A percentile compares a stretch with the other conserved stretches of the same genome.
Conservation (phyloP, 768 basidiomycete species). For the Pulveroboletus ravenelii region DNA sequence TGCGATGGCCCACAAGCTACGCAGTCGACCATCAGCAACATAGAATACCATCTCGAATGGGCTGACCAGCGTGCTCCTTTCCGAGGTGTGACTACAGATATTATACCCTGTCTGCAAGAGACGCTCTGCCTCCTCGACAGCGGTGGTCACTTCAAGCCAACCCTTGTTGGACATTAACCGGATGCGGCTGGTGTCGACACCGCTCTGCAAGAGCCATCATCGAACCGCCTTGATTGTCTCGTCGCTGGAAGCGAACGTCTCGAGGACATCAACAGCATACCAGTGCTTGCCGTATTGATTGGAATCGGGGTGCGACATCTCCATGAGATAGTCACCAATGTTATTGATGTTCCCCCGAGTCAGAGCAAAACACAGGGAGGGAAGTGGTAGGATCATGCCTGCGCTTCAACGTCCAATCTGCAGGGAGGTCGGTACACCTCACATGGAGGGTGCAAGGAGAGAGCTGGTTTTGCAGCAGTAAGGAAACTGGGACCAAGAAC, state of each 20-base stretch:
- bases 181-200: constrained; percentile 21
- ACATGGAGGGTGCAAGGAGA: constrained; percentile 35
- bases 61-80: constrained; percentile 28
- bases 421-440: constrained; percentile 33
- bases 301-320: constrained; percentile 34
- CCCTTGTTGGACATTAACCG: constrained; percentile 17
- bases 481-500: constrained; percentile 16
- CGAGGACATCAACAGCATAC: constrained; percentile 22
- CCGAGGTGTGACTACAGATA: constrained; percentile 29
- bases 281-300: constrained; percentile 32
- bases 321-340: constrained; percentile 27
- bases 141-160: constrained; percentile 27
- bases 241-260: constrained; percentile 27
- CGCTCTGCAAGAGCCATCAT: constrained; percentile 27
- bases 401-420: constrained; percentile 40
- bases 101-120: constrained; percentile 33
- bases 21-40: not conserved
- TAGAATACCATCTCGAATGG: not conserved
- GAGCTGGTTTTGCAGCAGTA: constrained; percentile 12
- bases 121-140: constrained; percentile 31
- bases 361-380: constrained; percentile 30
- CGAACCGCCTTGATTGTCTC: constrained; percentile 25
- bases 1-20: constrained; percentile 27
- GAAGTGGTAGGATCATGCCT: constrained; percentile 28
- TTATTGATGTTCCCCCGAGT: constrained; percentile 29